phyloP scores from a whole-genome alignment of 139 green algal genomes.

The Chlorella sp. region DNA sequence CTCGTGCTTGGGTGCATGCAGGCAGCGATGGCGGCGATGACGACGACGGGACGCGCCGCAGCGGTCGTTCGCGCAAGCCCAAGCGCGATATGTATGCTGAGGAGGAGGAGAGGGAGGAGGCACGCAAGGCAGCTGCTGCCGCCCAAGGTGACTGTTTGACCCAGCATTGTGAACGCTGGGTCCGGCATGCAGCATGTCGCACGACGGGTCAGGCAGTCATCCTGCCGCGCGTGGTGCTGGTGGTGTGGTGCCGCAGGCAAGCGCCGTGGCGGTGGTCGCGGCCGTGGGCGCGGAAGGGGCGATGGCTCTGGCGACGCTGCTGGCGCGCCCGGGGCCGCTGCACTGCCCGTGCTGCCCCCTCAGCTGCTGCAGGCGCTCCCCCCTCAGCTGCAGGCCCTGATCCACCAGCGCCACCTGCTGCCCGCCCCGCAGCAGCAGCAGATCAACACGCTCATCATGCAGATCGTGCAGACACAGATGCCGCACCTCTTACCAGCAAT shows the following conservation, averaged over 20 bases:
- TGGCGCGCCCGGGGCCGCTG: no score
- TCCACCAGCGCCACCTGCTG: not conserved
- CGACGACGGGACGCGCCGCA: not conserved
- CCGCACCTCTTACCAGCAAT: no score
- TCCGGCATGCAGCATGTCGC: no score
- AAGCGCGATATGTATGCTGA: not conserved
- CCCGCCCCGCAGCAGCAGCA: not conserved
- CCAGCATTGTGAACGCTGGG: no score
- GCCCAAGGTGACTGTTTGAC: not conserved
- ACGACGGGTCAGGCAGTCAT: no score
- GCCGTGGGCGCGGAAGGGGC: no score
- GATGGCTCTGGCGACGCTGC: no score
- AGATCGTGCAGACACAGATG: not conserved
- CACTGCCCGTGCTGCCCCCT: not conserved
- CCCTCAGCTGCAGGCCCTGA: not conserved
- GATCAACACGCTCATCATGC: not conserved
- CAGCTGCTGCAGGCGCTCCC: not conserved
- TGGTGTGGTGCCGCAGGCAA: no score
- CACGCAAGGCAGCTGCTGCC: not conserved
- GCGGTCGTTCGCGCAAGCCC: not conserved
- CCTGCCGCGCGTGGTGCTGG: no score
- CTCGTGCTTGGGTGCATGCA: not conserved
- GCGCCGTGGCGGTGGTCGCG: not conserved
- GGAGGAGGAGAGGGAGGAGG: not conserved
- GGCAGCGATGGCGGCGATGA: not conserved